phyloP scores from a whole-genome alignment of 148 eudicot genomes.

The Dianthus caryophyllus region DNA sequence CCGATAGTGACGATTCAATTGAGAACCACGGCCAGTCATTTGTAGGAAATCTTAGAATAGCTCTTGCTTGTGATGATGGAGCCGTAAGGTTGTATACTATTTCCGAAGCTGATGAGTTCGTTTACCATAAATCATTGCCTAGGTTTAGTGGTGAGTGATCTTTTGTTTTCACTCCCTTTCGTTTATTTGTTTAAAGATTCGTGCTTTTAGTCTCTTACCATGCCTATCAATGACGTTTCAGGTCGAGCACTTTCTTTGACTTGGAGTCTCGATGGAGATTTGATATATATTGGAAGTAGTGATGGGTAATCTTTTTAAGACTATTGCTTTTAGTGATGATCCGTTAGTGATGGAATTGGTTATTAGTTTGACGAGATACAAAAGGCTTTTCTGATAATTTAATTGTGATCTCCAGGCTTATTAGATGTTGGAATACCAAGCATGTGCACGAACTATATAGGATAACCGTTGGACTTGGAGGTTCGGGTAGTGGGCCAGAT shows the following conservation, averaged over 20 bases:
- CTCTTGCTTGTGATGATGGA: slow-evolving; percentile 95
- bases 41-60: slow-evolving; percentile 35
- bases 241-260: slow-evolving; percentile 76
- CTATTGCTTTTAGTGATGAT: neutral
- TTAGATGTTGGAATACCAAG: slow-evolving; percentile 83
- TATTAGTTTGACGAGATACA: neutral
- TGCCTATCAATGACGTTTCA: slow-evolving; percentile 17
- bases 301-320: slow-evolving; percentile 59
- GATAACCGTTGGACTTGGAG: slow-evolving; percentile 87
- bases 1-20: slow-evolving; percentile 30
- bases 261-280: slow-evolving; percentile 73
- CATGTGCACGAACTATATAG: slow-evolving; percentile 57
- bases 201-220: neutral
- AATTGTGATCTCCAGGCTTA: slow-evolving; percentile 48
- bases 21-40: slow-evolving; percentile 41
- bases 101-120: slow-evolving; percentile 47
- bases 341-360: neutral
- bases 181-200: neutral
- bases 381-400: neutral
- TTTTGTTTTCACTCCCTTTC: slow-evolving; percentile 9
- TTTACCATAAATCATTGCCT: slow-evolving; percentile 57
- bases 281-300: slow-evolving; percentile 82
- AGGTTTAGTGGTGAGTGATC: slow-evolving; percentile 92
- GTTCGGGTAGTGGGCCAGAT: slow-evolving; percentile 63
- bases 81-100: slow-evolving; percentile 65